Base-by-base conservation (phyloP, 2,329 filamentous ascomycete genomes). In the Diaporthe ilicicola region DNA sequence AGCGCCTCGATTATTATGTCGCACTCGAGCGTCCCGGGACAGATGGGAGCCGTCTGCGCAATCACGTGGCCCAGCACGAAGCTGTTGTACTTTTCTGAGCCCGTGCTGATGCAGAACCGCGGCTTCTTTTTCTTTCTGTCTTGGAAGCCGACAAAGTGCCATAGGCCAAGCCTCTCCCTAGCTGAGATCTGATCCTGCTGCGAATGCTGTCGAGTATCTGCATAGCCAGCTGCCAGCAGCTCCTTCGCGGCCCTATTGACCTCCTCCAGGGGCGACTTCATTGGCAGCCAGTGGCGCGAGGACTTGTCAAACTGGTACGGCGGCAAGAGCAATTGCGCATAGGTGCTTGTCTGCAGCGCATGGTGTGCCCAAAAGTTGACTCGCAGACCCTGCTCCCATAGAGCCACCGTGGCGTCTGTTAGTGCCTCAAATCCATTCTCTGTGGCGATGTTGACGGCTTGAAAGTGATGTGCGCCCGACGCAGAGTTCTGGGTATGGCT, bases 291-390 rank as follows among this genome's bases (percentile, higher is more conserved):
- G 61, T 84, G n/a, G n/a, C n/a, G 83, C 0, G 75, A 67, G 0
- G 74, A 66, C 54, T 81, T 79, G 15, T 84, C 81, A 70, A 85
- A 85, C 50, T 84, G 83, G 69, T 84, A 84, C 0, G 82, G 81
- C 0, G 83, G 83, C 0, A 85, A 75, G 0, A 79, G 39, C 7
- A 82, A n/a, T 0, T 66, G 70, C 0, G 55, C 29, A n/a, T 79
- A 75, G 0, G 74, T 62, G 1, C 13, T 0, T 0, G 70, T 78
- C 65, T 85, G 81, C 0, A 6, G 2, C 3, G 8, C 1, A n/a
- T 67, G 79, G 54, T 82, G 80, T 0, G 76, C 51, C 85, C 85
- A 86, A 74, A 81, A 84, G 0, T 77, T 67, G 0, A 80, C 73
- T 0, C 61, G 34, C 0, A 83, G 3, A 0, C 84, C 84, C 2